Evolutionary conservation across 129 eudicot genomes (phyloP).

Genomic region (Helianthus tuberosus): DNA sequence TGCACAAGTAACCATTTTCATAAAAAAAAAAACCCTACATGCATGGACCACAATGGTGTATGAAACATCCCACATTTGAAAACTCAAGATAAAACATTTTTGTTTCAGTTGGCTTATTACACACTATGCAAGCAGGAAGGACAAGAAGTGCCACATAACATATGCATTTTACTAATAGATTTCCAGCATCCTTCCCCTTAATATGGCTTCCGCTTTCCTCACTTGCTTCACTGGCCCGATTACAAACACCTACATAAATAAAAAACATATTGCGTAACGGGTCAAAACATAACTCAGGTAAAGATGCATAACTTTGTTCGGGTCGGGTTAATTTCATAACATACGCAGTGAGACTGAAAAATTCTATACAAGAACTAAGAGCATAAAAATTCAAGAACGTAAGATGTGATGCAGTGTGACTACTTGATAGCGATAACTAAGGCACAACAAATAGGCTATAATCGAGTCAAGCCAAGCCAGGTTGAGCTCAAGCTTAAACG

Average conservation of each 20-base stretch:
- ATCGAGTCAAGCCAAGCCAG: too few relatives aligned
- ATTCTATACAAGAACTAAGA: neutral
- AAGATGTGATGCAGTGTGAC: neutral
- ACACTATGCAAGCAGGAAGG: constrained; percentile 19
- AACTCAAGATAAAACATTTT: constrained; percentile 13
- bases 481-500: too few relatives aligned
- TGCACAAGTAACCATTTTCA: constrained; percentile 16
- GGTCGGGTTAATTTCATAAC: neutral
- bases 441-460: too few relatives aligned
- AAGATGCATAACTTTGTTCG: neutral
- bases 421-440: too few relatives aligned
- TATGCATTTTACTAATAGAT: constrained; percentile 37
- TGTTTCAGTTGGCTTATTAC: constrained; percentile 40
- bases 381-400: neutral
- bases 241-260: constrained; percentile 64
- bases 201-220: constrained; percentile 92
- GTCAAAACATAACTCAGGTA: neutral
- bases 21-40: neutral
- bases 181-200: constrained; percentile 83
- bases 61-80: constrained; percentile 8
- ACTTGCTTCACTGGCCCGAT: constrained; percentile 87
- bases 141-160: constrained; percentile 6
- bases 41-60: neutral
- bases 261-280: neutral
- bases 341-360: neutral